Base-by-base conservation (phyloP, 768 basidiomycete genomes). In the Macrolepiota albuminosa region DNA sequence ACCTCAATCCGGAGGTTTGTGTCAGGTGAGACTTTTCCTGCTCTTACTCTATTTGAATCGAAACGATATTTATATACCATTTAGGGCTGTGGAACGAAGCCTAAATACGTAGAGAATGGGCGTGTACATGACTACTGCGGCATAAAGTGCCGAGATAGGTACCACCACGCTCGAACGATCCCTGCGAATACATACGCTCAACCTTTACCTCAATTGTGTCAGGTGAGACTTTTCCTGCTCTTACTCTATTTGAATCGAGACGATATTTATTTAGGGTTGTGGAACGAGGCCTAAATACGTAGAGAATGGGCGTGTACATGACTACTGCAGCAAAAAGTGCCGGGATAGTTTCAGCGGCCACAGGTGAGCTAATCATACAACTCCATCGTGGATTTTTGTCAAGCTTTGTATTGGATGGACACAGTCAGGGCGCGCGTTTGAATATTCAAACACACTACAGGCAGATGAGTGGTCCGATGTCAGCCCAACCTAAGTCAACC, bases 241-340 rank as follows among this genome's bases (percentile, higher is more conserved):
- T 42, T 13, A 18, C 29, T 13, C 11, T 33, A n/a, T 4, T 13
- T 2, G 6, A 39, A 8, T n/a, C 11, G n/a, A 31, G 43, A 31
- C 10, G 31, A 7, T 40, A 21, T 31, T n/a, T 26, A 5, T 7
- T 21, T 33, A 59, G 58, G 58, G 45, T 7, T 59, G 58, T 16
- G 58, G 58, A 14, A 29, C 13, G 29, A 53, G 50, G 21, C 58
- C 53, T 46, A 37, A 29, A 33, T 59, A 43, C 51, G 37, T 54
- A 14, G 52, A 7, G 10, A 59, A 39, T 21, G 58, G 58, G 5
- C 58, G 45, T 31, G 58, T 59, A 11, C 46, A 59, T 26, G 52
- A 59, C 13, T 59, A 54, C 37, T 59, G 58, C 42, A 52, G 58
- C 2, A 54, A 9, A 48, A 59, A 13, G 6, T 59, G 58, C 29